Evolutionary conservation across 768 basidiomycete species (phyloP), one percentile per base, ranked within the genome.

Genomic region (Lentinula detonsa): DNA sequence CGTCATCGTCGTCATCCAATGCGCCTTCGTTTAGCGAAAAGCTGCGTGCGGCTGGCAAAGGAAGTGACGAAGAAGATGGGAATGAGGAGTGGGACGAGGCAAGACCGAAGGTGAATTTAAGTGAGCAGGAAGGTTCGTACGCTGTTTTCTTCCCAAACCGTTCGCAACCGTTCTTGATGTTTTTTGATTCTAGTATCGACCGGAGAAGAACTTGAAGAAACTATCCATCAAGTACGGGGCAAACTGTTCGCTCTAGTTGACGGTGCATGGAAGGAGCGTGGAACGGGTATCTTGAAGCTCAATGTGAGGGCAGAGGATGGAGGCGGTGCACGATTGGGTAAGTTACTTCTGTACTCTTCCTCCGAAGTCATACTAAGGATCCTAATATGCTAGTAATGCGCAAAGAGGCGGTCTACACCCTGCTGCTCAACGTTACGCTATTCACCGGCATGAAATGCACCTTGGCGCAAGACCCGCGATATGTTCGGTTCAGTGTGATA

Each of bases 161-260:
- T 28, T 28, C 28, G 28, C 28, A 28, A 4, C 3, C 28, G 28
- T 28, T 45, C 31, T 60, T 21, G 11, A 50, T 21, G 18, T 21
- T 28, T 15, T 18, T 31, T 51, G 21, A 11, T 46, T 65, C 16
- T 63, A 90, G 89, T 88, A 40, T 71, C 79, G 49, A 93, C 91
- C 2, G 91, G 91, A 8, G 91, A 93, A 72, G 91, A 93, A 70
- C 88, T 90, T 21, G 91, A 93, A 66, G 82, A 87, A 59, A 90
- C 87, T 5, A 72, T 91, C 52, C 83, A 85, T 71, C 87, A 89
- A 73, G 86, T 87, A 16, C 83, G 91, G 60, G 90, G 88, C 53
- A 93, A 93, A 73, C 72, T 93, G 21, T 92, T 83, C 69, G 70
- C 80, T 28, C 76, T 92, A 49, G 77, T 80, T 65, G 74, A 69